Percentiles rank a stretch among this genome's conserved stretches.
Evolutionary conservation across 441 rosid genomes (phyloP).

Genomic region (Eutrema salsugineum): DNA sequence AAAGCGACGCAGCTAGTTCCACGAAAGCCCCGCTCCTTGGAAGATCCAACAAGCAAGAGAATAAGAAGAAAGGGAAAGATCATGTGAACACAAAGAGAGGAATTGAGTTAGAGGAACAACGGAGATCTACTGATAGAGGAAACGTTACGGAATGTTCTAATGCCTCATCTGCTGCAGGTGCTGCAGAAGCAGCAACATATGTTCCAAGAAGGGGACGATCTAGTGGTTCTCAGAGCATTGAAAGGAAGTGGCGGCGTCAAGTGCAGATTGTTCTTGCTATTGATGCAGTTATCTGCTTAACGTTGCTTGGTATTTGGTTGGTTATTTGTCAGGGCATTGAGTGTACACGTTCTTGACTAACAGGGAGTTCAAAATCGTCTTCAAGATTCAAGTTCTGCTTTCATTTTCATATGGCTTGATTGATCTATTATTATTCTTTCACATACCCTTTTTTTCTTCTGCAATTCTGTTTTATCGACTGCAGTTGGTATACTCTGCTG

Average conservation of each 20-base stretch:
- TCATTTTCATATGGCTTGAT: background rate
- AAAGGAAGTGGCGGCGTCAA: constrained; percentile 75
- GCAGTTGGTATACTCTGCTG: background rate
- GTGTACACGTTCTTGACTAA: constrained; percentile 41
- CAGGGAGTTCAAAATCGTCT: background rate
- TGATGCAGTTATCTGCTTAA: constrained; percentile 68
- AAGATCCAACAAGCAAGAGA: constrained; percentile 55
- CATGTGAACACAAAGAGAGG: constrained; percentile 53
- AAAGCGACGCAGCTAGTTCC: constrained; percentile 46
- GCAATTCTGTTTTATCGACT: background rate
- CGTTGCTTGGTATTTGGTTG: constrained; percentile 64
- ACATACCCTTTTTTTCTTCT: background rate
- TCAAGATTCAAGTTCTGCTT: background rate
- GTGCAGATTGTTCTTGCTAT: constrained; percentile 68
- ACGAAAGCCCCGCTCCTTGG: constrained; percentile 76
- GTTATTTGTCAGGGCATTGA: constrained; percentile 57
- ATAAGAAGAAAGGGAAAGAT: constrained; percentile 69
- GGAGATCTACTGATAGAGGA: constrained; percentile 57
- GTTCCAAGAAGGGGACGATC: constrained; percentile 65
- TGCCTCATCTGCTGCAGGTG: constrained; percentile 45
- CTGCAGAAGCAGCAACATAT: constrained; percentile 43
- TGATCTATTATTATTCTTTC: background rate
- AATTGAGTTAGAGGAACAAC: constrained; percentile 59
- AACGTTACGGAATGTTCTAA: constrained; percentile 38
- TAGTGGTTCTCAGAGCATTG: constrained; percentile 42